A percentile compares a stretch with the other conserved stretches of the same genome.
These are phyloP conservation scores for Achaetomium macrosporum DNA, from an alignment of 2,329 filamentous ascomycete species.

Conservation along the genomic window DNA sequence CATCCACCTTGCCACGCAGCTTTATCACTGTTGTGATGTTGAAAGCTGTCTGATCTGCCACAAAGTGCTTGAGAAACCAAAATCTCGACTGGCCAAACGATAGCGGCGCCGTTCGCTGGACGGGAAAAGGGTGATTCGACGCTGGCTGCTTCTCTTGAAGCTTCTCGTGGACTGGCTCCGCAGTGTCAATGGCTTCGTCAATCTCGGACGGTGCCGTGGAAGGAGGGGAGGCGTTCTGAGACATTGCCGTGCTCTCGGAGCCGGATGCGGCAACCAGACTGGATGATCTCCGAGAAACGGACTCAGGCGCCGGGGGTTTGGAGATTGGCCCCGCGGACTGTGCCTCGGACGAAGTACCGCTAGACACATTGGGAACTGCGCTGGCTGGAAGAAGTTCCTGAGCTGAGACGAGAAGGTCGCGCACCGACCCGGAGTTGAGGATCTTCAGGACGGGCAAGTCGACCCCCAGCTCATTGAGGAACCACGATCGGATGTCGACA, in stretches of 20 bases:
- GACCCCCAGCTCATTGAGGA: conserved; percentile 34
- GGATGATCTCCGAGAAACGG: too few relatives aligned
- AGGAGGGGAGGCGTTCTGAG: too few relatives aligned
- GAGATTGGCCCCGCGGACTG: too few relatives aligned
- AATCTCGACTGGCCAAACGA: conserved; percentile 36
- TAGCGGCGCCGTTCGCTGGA: conserved; percentile 18
- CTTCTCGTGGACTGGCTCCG: background rate
- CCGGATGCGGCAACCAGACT: too few relatives aligned
- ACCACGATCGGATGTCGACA: conserved; percentile 38
- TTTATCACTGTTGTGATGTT: conserved; percentile 33
- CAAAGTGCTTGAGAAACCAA: conserved; percentile 32
- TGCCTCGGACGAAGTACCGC: too few relatives aligned
- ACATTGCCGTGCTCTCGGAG: too few relatives aligned
- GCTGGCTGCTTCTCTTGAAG: background rate
- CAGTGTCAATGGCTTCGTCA: background rate
- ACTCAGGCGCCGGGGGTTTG: too few relatives aligned
- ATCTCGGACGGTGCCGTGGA: too few relatives aligned
- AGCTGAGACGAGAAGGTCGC: background rate
- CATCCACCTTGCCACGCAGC: conserved; percentile 30
- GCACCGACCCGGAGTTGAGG: conserved; percentile 8
- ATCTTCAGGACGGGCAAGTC: conserved; percentile 39
- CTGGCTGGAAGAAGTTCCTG: background rate
- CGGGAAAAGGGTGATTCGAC: background rate
- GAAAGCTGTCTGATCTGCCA: conserved; percentile 34
- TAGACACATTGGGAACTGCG: background rate